These are phyloP conservation scores for Tritrichomonas foetus DNA, from an alignment of 208 protist genomes.

Conservation along the genomic window DNA sequence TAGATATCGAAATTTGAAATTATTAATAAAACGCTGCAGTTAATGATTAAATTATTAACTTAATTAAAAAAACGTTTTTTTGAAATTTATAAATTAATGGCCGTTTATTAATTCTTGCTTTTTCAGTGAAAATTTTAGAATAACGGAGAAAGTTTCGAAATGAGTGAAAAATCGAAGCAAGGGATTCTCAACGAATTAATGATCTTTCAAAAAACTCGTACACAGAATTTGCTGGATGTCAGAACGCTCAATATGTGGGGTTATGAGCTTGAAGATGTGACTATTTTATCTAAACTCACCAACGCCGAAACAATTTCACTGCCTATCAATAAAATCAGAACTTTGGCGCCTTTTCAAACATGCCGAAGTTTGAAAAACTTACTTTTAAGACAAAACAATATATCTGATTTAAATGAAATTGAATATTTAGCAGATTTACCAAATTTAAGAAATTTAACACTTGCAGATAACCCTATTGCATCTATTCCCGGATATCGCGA, in stretches of 20 bases:
- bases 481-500: background rate
- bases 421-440: background rate
- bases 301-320: background rate
- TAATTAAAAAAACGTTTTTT: too few species aligned
- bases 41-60: too few species aligned
- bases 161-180: too few species aligned
- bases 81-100: too few species aligned
- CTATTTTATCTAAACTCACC: background rate
- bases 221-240: background rate
- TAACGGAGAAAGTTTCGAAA: too few species aligned
- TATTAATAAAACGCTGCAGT: too few species aligned
- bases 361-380: background rate
- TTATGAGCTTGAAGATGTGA: background rate
- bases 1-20: too few species aligned
- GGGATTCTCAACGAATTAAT: background rate
- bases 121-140: too few species aligned
- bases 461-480: background rate
- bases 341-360: background rate
- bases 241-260: background rate
- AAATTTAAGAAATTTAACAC: background rate
- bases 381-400: background rate
- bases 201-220: background rate
- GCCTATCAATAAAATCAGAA: background rate
- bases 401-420: slow-evolving; percentile 18
- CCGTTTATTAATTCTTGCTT: too few species aligned